Evolutionary conservation across 2,329 filamentous ascomycete species (phyloP), one percentile per base, ranked within the genome.

Genomic region (Hypoxylon sp.): DNA sequence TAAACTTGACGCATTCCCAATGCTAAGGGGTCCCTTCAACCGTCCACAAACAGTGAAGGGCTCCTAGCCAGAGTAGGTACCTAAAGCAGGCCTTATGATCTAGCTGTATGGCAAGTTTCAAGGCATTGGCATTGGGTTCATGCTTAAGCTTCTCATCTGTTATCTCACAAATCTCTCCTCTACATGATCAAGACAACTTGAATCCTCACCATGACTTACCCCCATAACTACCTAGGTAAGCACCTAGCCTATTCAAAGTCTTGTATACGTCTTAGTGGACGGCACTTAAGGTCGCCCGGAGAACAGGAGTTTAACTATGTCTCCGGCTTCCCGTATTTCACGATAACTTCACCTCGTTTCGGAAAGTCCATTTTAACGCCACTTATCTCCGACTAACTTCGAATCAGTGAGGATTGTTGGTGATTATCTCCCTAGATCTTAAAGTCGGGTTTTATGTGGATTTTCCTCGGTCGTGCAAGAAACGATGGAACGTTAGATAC

Each of bases 221-320:
- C 38, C n/a, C n/a, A n/a, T n/a, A n/a, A n/a, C n/a, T n/a, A n/a
- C n/a, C n/a, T n/a, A n/a, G n/a, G n/a, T n/a, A n/a, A n/a, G n/a
- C n/a, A n/a, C n/a, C n/a, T n/a, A n/a, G n/a, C n/a, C n/a, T n/a
- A n/a, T n/a, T n/a, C n/a, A n/a, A 23, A 23, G 23, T 25, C 19
- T 13, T 2, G 3, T 25, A n/a, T 1, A 51, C 21, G 11, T 13
- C 17, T 19, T 1, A 23, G 21, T 10, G 13, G 30, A 9, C 14
- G 3, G 9, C 23, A 32, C 21, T 10, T 32, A 4, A 9, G n/a
- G 19, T 32, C 13, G 5, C 11, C 51, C 51, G 36, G 51, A 55
- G 43, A 58, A 49, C 38, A 58, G 55, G 55, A 58, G 43, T 59
- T 41, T 59, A 59, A 23, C 7, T 49, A 28, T 38, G 11, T 49